A percentile compares a stretch with the other conserved stretches of the same genome.
phyloP scores from a whole-genome alignment of 495 filamentous ascomycete genomes.

The Rhizodiscina lignyota region DNA sequence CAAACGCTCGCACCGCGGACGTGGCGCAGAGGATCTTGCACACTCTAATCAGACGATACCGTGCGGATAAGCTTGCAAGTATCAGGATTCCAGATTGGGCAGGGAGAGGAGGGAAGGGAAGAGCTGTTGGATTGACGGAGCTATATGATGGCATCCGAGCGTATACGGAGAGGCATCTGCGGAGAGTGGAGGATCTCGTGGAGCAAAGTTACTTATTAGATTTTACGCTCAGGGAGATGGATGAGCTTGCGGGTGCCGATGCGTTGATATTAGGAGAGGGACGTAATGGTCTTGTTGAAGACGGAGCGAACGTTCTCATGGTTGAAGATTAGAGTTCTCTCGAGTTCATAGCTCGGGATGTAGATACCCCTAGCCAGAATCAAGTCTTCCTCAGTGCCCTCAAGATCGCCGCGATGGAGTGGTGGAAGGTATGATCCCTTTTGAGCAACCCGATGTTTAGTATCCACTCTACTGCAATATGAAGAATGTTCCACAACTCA shows the following conservation, averaged over 20 bases:
- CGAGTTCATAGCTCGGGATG: too few relatives aligned
- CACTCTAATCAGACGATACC: constrained; percentile 61
- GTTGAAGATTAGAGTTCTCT: too few relatives aligned
- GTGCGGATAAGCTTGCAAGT: constrained; percentile 11
- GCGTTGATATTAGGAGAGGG: too few relatives aligned
- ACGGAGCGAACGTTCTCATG: too few relatives aligned
- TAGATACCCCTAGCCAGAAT: too few relatives aligned
- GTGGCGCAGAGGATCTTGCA: constrained; percentile 78
- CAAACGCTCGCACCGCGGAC: constrained; percentile 70
- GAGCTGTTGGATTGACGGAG: constrained; percentile 13
- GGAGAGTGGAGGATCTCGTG: constrained; percentile 68
- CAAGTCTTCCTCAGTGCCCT: too few relatives aligned
- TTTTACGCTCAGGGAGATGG: constrained; percentile 88
- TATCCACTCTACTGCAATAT: too few relatives aligned
- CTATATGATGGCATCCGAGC: constrained; percentile 65
- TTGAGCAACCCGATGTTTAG: too few relatives aligned
- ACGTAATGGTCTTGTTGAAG: too few relatives aligned
- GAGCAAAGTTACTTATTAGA: constrained; percentile 91
- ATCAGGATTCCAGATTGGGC: constrained; percentile 5
- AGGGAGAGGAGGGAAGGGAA: constrained; percentile 22
- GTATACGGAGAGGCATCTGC: constrained; percentile 87
- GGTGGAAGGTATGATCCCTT: too few relatives aligned
- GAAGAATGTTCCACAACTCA: too few relatives aligned
- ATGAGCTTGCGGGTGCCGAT: constrained; percentile 43
- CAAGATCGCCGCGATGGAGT: too few relatives aligned